Conservation (phyloP, 768 basidiomycete species). For the Boletales sp. region DNA sequence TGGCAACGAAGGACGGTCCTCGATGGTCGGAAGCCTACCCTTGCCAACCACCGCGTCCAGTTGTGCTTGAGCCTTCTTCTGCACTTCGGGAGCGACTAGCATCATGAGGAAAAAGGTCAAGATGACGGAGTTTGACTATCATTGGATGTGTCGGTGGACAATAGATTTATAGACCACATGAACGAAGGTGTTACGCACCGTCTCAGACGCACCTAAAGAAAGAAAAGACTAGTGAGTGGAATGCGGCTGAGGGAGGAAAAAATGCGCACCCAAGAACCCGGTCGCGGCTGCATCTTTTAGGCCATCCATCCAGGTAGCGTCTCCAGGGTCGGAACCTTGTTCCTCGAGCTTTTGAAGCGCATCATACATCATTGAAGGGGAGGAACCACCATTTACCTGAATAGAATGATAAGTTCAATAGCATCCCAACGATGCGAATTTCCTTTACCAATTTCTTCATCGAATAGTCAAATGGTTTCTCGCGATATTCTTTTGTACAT, state of each 20-base stretch:
- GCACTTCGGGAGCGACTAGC: slow-evolving; percentile 15
- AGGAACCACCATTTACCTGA: background rate
- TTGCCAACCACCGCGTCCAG: slow-evolving; percentile 19
- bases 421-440: background rate
- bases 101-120: slow-evolving; percentile 14
- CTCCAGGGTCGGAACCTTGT: background rate
- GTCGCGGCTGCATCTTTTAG: slow-evolving; percentile 17
- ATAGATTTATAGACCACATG: background rate
- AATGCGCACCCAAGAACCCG: slow-evolving; percentile 9
- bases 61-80: slow-evolving; percentile 14
- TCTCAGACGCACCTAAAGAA: slow-evolving; percentile 11
- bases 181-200: slow-evolving; percentile 2
- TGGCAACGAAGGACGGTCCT: slow-evolving; percentile 24
- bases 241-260: background rate
- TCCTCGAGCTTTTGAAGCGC: background rate
- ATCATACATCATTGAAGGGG: slow-evolving; percentile 17
- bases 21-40: slow-evolving; percentile 14
- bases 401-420: background rate
- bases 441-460: slow-evolving; percentile 9
- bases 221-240: background rate
- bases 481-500: slow-evolving; percentile 7
- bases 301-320: background rate
- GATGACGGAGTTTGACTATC: slow-evolving; percentile 8
- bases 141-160: background rate
- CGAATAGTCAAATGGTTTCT: slow-evolving; percentile 28